Evolutionary conservation across 2,329 filamentous ascomycete species (phyloP).

Genomic region (Didymella sp.): DNA sequence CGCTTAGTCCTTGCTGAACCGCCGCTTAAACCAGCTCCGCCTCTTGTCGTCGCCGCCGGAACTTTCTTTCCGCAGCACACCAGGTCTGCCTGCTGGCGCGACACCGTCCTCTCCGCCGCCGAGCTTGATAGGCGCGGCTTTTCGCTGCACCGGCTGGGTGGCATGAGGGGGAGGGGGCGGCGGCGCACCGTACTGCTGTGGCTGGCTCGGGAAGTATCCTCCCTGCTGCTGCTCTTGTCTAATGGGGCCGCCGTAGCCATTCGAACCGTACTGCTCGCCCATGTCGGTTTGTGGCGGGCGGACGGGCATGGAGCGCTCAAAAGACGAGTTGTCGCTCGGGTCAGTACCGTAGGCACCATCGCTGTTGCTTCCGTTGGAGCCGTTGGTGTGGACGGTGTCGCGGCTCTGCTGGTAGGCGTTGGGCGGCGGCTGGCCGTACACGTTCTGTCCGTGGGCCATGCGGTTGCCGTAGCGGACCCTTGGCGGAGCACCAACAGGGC

Average conservation of each 20-base stretch:
- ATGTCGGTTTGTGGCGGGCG: constrained; percentile 47
- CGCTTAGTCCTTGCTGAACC: constrained; percentile 71
- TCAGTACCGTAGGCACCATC: constrained; percentile 81
- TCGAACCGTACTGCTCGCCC: constrained; percentile 65
- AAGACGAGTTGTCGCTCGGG: constrained; percentile 91
- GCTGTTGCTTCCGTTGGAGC: constrained; percentile 72
- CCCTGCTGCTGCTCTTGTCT: constrained; percentile 44
- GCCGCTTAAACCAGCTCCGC: constrained; percentile 86
- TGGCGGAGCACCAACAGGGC: constrained; percentile 45
- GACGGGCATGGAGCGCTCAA: constrained; percentile 70
- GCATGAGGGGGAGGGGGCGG: constrained; percentile 31
- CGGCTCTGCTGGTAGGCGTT: constrained; percentile 77
- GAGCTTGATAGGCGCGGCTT: constrained; percentile 36
- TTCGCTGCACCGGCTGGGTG: constrained; percentile 17
- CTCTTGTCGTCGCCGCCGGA: constrained; percentile 63
- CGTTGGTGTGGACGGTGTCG: constrained; percentile 83
- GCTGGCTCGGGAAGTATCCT: constrained; percentile 19
- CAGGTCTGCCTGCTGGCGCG: constrained; percentile 24
- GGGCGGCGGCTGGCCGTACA: constrained; percentile 43
- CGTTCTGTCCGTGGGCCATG: constrained; percentile 47
- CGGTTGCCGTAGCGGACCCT: constrained; percentile 51
- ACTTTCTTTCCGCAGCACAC: constrained; percentile 34
- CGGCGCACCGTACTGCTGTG: constrained; percentile 21
- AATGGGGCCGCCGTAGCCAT: constrained; percentile 55
- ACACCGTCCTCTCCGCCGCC: constrained; percentile 25